phyloP scores from a whole-genome alignment of 306 rosid species.

The Senna siamea region DNA sequence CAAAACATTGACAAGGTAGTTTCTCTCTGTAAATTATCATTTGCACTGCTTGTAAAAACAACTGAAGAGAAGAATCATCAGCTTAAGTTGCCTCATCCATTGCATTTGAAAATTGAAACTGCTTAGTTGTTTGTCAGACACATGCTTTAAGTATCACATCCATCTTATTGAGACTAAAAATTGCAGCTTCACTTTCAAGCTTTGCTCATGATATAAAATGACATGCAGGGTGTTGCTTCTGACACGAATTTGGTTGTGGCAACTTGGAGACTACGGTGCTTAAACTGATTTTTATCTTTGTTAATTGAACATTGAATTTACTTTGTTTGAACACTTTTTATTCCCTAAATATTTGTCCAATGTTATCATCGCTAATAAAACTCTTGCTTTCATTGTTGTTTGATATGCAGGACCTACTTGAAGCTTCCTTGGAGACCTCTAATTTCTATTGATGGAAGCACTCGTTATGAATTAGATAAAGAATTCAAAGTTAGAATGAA shows the following conservation, averaged over 20 bases:
- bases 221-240: conserved; percentile 59
- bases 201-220: conserved; percentile 30
- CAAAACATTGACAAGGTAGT: conserved; percentile 76
- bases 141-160: too few species aligned
- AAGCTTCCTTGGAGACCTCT: conserved; percentile 95
- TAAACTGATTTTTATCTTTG: conserved; percentile 17
- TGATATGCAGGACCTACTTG: conserved; percentile 73
- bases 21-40: conserved; percentile 19
- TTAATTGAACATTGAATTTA: conserved; percentile 10
- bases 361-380: conserved; percentile 30
- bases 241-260: conserved; percentile 61
- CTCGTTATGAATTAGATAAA: conserved; percentile 66
- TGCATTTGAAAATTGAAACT: too few species aligned
- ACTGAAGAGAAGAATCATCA: not conserved
- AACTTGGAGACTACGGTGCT: conserved; percentile 88
- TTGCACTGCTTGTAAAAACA: conserved; percentile 29
- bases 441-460: conserved; percentile 73
- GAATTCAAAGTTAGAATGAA: conserved; percentile 55
- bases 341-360: too few species aligned
- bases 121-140: too few species aligned
- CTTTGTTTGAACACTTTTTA: not conserved
- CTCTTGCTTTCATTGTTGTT: conserved; percentile 19
- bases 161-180: too few species aligned
- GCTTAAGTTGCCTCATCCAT: not conserved
- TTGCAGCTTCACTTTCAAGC: conserved; percentile 14